phyloP scores from a whole-genome alignment of 352 stramenopile species.

The Detonula confervacea region DNA sequence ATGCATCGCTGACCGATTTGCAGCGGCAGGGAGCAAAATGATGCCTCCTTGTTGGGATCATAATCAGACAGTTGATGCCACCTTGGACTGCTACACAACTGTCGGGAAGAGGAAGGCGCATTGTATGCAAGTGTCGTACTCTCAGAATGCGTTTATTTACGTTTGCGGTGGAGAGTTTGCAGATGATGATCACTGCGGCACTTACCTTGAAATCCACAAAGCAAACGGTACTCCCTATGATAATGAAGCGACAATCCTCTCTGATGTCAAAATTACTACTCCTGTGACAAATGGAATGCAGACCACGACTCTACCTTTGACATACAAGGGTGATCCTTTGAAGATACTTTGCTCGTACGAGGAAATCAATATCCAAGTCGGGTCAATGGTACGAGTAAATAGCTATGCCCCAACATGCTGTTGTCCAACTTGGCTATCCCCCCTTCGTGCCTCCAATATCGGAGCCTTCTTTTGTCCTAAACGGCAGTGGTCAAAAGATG shows the following conservation, averaged over 20 bases:
- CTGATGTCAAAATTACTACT: constrained; percentile 49
- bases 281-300: constrained; percentile 57
- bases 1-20: constrained; percentile 68
- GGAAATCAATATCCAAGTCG: constrained; percentile 56
- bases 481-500: constrained; percentile 29
- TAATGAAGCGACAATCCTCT: constrained; percentile 57
- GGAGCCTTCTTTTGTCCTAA: constrained; percentile 57
- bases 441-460: constrained; percentile 37
- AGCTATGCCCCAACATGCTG: constrained; percentile 63
- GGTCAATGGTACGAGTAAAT: constrained; percentile 74
- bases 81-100: constrained; percentile 50
- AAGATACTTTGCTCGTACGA: constrained; percentile 75
- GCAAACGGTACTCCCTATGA: constrained; percentile 54
- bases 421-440: constrained; percentile 59
- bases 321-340: constrained; percentile 63
- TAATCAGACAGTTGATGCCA: constrained; percentile 80
- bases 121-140: constrained; percentile 76
- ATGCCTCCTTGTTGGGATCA: constrained; percentile 77
- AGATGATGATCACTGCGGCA: constrained; percentile 73
- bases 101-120: constrained; percentile 40
- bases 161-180: constrained; percentile 69
- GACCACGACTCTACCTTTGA: constrained; percentile 70
- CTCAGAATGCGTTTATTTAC: constrained; percentile 71
- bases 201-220: constrained; percentile 78
- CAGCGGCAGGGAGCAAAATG: constrained; percentile 41